phyloP scores from a whole-genome alignment of 129 eudicot species.

The Pittosporum tobira region DNA sequence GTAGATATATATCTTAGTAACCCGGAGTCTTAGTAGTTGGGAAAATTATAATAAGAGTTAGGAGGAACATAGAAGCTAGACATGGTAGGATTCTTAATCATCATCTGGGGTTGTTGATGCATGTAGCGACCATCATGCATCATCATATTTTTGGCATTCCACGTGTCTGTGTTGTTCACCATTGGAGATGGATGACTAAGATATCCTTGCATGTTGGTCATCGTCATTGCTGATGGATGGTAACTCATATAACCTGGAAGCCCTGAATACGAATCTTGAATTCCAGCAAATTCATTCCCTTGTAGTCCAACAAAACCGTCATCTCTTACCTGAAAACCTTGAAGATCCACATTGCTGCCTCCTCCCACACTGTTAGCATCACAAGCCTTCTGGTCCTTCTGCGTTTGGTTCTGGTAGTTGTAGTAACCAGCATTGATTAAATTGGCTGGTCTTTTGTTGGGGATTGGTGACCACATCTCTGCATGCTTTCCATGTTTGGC shows the following conservation, averaged over 20 bases:
- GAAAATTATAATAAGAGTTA: too few species aligned
- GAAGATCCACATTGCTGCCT: too few species aligned
- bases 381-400: conserved; percentile 15
- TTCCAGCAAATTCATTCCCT: too few species aligned
- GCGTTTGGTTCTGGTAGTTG: conserved; percentile 21
- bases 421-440: conserved; percentile 18
- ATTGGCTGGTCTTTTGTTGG: conserved; percentile 15
- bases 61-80: too few species aligned
- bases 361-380: too few species aligned
- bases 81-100: neutral
- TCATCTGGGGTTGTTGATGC: conserved; percentile 27
- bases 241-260: conserved; percentile 10
- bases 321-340: too few species aligned
- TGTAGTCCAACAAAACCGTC: too few species aligned
- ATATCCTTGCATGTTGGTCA: conserved; percentile 7
- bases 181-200: conserved; percentile 21
- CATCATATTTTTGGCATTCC: conserved; percentile 22
- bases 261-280: conserved; percentile 23
- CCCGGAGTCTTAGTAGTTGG: too few species aligned
- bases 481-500: conserved; percentile 68
- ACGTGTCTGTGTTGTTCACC: conserved; percentile 17
- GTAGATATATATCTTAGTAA: too few species aligned
- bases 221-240: conserved; percentile 11
- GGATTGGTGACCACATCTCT: conserved; percentile 41
- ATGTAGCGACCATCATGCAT: conserved; percentile 26